phyloP scores from a whole-genome alignment of 768 basidiomycete genomes.

The Lentinula edodes region DNA sequence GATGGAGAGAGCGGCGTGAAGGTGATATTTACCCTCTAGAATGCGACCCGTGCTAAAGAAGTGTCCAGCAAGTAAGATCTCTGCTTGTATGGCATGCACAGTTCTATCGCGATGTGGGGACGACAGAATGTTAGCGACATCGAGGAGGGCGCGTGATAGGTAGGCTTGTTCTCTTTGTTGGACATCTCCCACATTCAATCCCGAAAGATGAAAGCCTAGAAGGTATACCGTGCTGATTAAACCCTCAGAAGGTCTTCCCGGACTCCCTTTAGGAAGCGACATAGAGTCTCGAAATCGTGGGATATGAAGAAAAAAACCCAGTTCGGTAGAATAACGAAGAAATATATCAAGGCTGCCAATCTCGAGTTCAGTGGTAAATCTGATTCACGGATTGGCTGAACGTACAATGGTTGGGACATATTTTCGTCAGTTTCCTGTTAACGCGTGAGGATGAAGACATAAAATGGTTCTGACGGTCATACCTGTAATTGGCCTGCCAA shows the following conservation, averaged over 20 bases:
- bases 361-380: slow-evolving; percentile 31
- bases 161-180: slow-evolving; percentile 34
- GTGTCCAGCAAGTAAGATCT: slow-evolving; percentile 37
- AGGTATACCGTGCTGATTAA: slow-evolving; percentile 46
- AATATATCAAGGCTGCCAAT: slow-evolving; percentile 53
- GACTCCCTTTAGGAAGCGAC: slow-evolving; percentile 43
- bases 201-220: slow-evolving; percentile 42
- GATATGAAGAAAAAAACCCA: slow-evolving; percentile 62
- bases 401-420: slow-evolving; percentile 26
- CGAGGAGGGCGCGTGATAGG: slow-evolving; percentile 42
- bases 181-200: slow-evolving; percentile 24
- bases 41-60: slow-evolving; percentile 35
- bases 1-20: slow-evolving; percentile 28
- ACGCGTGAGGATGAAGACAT: not conserved
- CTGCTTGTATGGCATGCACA: slow-evolving; percentile 28
- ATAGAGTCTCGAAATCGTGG: slow-evolving; percentile 41
- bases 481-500: not conserved
- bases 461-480: not conserved
- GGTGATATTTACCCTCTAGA: slow-evolving; percentile 37
- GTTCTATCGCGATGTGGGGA: slow-evolving; percentile 20
- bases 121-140: slow-evolving; percentile 12
- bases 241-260: slow-evolving; percentile 43
- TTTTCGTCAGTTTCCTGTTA: not conserved
- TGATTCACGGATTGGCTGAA: slow-evolving; percentile 37
- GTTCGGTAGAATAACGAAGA: slow-evolving; percentile 47